Evolutionary conservation across 2,329 filamentous ascomycete genomes (phyloP), one percentile per base, ranked within the genome.

Genomic region (Aureobasidium sp.): DNA sequence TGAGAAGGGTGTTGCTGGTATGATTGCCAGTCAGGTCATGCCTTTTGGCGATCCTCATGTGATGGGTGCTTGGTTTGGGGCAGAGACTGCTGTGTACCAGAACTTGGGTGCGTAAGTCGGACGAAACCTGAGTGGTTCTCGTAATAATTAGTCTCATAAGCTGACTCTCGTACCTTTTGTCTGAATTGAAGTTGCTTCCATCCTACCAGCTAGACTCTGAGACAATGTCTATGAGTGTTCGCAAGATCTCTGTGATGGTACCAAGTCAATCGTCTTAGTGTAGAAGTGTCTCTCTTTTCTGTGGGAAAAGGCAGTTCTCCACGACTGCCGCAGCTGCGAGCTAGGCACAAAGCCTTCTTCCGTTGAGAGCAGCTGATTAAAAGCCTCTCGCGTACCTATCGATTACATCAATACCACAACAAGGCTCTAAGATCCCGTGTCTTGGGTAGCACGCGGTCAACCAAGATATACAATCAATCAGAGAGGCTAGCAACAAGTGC

Each of bases 21-120:
- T 75, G 71, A 74, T 75, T 58, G 71, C 71, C 4, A 66, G 63
- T 30, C 73, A 74, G 62, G 66, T 74, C 47, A 68, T 73, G 69
- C 73, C 73, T 8, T 74, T 75, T 63, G 71, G 71, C 6, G 72
- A 73, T 42, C 53, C 58, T 47, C 63, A 69, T 58, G 69, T 73
- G 10, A 68, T 72, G 65, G 69, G 70, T 14, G 67, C 70, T 54
- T 73, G 70, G 70, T 67, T 60, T 21, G 69, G 67, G 11, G 72
- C 70, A 41, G 71, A 73, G 62, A 66, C 64, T 5, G 64, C 65
- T 32, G 62, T 63, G 11, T 62, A 63, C 16, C 27, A 48, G 34
- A 39, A 48, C 21, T 50, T 59, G 44, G 36, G 37, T 42, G 44
- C 44, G 41, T 57, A n/a, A 45, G 5, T 13, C n/a, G n/a, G 36